Evolutionary conservation across 495 filamentous ascomycete species (phyloP).

Genomic region (Tuber brumale): DNA sequence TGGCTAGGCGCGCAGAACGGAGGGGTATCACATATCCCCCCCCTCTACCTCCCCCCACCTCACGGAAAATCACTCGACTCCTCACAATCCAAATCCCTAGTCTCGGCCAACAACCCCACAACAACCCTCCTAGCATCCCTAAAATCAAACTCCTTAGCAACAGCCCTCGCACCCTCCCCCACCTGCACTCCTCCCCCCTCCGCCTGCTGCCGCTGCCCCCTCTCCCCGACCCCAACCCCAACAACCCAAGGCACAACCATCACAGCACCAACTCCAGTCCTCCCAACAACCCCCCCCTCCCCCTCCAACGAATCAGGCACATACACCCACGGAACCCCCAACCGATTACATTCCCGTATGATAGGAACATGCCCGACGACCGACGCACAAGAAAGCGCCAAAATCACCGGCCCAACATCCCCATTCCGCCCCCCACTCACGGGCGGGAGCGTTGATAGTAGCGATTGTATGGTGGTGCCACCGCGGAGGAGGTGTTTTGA

Average conservation of each 20-base stretch:
- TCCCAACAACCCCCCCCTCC: background rate
- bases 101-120: background rate
- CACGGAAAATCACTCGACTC: background rate
- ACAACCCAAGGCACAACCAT: background rate
- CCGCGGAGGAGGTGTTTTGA: background rate
- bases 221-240: background rate
- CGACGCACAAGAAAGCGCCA: background rate
- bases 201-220: background rate
- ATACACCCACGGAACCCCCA: background rate
- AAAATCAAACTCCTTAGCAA: background rate
- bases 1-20: background rate
- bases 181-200: background rate
- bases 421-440: background rate
- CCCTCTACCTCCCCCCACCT: background rate
- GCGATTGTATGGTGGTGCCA: background rate
- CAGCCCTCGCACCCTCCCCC: background rate
- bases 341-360: background rate
- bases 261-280: background rate
- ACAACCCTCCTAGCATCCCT: conserved; percentile 2
- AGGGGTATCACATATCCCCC: background rate
- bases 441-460: background rate
- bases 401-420: background rate
- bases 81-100: background rate
- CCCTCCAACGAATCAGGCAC: background rate
- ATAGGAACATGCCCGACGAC: background rate